phyloP scores from a whole-genome alignment of 1,139 yeast genomes.

The Candida albicans region DNA sequence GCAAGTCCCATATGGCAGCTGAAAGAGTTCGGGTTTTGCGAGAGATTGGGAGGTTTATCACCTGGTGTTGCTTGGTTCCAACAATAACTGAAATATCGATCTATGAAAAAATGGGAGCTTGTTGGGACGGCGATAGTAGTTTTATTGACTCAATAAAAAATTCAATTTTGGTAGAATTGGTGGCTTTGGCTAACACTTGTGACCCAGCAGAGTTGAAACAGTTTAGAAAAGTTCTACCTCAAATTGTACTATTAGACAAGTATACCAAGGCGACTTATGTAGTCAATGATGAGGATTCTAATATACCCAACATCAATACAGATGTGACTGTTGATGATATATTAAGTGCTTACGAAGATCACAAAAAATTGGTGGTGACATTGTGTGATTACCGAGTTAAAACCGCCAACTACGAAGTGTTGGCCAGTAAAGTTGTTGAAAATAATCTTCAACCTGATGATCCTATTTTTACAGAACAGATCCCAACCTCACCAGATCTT shows the following conservation, averaged over 20 bases:
- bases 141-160: slow-evolving; percentile 19
- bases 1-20: slow-evolving; percentile 38
- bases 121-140: slow-evolving; percentile 20
- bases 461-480: slow-evolving; percentile 8
- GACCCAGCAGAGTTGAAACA: slow-evolving; percentile 15
- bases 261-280: slow-evolving; percentile 8
- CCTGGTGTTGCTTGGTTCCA: slow-evolving; percentile 35
- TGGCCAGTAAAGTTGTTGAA: slow-evolving; percentile 5
- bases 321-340: slow-evolving; percentile 11
- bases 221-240: slow-evolving; percentile 20
- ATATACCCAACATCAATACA: slow-evolving; percentile 2
- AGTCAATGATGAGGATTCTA: slow-evolving; percentile 11
- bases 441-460: slow-evolving; percentile 8
- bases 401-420: slow-evolving; percentile 7
- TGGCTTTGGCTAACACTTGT: slow-evolving; percentile 20
- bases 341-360: slow-evolving; percentile 12
- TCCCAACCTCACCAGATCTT: slow-evolving; percentile 20
- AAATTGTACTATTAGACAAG: slow-evolving; percentile 19
- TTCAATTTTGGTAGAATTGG: slow-evolving; percentile 26
- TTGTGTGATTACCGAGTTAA: slow-evolving; percentile 20
- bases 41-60: slow-evolving; percentile 37
- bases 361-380: slow-evolving; percentile 18
- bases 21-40: slow-evolving; percentile 39
- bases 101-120: slow-evolving; percentile 24
- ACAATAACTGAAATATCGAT: slow-evolving; percentile 19